These are phyloP conservation scores for Rubia peregrina DNA, from an alignment of 305 asterid genomes.

Conservation along the genomic window DNA sequence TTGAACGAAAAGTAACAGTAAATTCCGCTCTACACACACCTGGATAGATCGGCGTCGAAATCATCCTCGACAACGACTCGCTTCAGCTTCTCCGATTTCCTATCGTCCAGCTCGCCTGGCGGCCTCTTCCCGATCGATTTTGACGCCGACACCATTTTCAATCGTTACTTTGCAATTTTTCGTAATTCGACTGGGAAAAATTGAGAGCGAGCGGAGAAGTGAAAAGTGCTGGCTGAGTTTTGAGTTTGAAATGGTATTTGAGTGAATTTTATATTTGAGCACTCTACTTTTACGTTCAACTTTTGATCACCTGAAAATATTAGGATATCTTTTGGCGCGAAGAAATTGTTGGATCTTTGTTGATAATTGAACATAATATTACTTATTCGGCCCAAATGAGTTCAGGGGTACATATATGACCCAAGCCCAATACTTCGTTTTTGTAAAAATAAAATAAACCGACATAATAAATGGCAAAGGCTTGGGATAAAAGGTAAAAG, in stretches of 20 bases:
- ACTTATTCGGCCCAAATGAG: too few species aligned
- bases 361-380: too few species aligned
- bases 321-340: too few species aligned
- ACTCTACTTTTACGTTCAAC: too few species aligned
- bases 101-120: slow-evolving; percentile 35
- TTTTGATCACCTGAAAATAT: too few species aligned
- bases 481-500: too few species aligned
- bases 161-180: not conserved
- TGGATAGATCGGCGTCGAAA: slow-evolving; percentile 69
- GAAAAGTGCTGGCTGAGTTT: not conserved
- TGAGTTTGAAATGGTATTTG: not conserved
- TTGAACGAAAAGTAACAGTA: not conserved
- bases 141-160: slow-evolving; percentile 36
- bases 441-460: too few species aligned
- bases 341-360: too few species aligned
- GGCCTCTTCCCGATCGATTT: slow-evolving; percentile 49
- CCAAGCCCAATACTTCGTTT: too few species aligned
- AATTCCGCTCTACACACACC: slow-evolving; percentile 26
- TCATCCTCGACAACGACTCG: slow-evolving; percentile 52
- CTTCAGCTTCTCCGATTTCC: slow-evolving; percentile 55
- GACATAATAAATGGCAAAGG: too few species aligned
- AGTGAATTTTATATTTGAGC: too few species aligned
- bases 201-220: not conserved
- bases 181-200: not conserved
- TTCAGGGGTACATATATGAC: too few species aligned